phyloP scores from a whole-genome alignment of 1,139 yeast species.

The Candida buenavistaensis region DNA sequence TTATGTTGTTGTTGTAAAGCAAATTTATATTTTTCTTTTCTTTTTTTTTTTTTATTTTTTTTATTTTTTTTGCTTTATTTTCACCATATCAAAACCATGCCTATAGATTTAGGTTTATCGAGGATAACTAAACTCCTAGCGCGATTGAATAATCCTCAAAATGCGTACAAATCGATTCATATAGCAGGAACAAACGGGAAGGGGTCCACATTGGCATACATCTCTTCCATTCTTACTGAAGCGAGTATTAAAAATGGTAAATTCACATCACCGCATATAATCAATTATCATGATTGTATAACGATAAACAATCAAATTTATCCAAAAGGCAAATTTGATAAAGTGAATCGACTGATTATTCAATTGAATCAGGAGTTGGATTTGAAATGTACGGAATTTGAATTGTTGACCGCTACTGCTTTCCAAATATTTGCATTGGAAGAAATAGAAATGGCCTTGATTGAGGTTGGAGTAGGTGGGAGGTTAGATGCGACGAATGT shows the following conservation, averaged over 20 bases:
- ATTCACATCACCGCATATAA: slow-evolving; percentile 85
- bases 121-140: slow-evolving; percentile 58
- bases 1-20: too few species aligned
- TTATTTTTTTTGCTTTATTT: too few species aligned
- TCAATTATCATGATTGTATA: slow-evolving; percentile 73
- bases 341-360: slow-evolving; percentile 41
- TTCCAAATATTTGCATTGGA: slow-evolving; percentile 65
- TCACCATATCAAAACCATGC: slow-evolving; percentile 22
- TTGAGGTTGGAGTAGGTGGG: slow-evolving; percentile 94
- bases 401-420: slow-evolving; percentile 79
- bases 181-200: slow-evolving; percentile 96
- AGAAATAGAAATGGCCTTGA: slow-evolving; percentile 66
- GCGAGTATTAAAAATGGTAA: slow-evolving; percentile 61
- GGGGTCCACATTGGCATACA: slow-evolving; percentile 83
- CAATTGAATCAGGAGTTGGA: slow-evolving; percentile 31
- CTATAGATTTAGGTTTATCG: slow-evolving; percentile 61
- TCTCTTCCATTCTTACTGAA: slow-evolving; percentile 59
- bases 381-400: slow-evolving; percentile 83
- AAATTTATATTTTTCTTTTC: slow-evolving; percentile 3
- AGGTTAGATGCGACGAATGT: slow-evolving; percentile 84
- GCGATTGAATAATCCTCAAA: slow-evolving; percentile 69
- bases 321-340: slow-evolving; percentile 42
- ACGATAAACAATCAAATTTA: slow-evolving; percentile 63
- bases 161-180: slow-evolving; percentile 63
- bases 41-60: not conserved